phyloP scores from a whole-genome alignment of 2,329 filamentous ascomycete genomes.

The Aspergillus arachidicola region DNA sequence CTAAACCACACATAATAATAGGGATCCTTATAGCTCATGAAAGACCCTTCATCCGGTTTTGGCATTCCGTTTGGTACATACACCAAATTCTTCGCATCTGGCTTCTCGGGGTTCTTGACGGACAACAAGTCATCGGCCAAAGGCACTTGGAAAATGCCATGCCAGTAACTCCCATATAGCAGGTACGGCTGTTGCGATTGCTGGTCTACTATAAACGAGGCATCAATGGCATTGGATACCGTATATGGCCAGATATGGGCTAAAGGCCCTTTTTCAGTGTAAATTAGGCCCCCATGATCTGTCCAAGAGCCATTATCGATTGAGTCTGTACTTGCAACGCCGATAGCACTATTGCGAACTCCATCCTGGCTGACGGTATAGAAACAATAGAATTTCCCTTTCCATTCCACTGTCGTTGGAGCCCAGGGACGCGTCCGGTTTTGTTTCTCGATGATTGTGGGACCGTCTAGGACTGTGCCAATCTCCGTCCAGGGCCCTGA shows the following conservation, averaged over 20 bases:
- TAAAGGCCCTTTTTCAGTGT: constrained; percentile 29
- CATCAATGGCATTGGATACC: constrained; percentile 42
- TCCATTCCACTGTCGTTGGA: constrained; percentile 33
- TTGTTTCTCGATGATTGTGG: constrained; percentile 33
- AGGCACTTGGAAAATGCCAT: constrained; percentile 39
- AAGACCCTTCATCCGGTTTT: constrained; percentile 38
- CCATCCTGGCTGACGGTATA: constrained; percentile 36
- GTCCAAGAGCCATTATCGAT: constrained; percentile 32
- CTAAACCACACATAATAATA: constrained; percentile 47
- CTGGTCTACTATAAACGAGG: constrained; percentile 33
- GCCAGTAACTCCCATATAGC: constrained; percentile 40
- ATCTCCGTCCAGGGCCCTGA: constrained; percentile 36
- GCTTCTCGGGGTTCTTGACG: constrained; percentile 23
- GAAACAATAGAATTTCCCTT: constrained; percentile 40
- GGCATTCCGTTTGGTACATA: constrained; percentile 21
- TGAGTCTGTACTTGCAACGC: constrained; percentile 34
- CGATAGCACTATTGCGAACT: constrained; percentile 38
- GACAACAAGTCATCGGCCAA: constrained; percentile 34
- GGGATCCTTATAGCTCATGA: constrained; percentile 36
- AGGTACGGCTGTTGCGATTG: constrained; percentile 31
- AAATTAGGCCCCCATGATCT: constrained; percentile 39
- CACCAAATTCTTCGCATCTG: constrained; percentile 32
- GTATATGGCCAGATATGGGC: constrained; percentile 35
- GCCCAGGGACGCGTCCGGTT: constrained; percentile 40
- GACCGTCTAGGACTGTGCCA: constrained; percentile 33